Evolutionary conservation across 2,329 filamentous ascomycete species (phyloP), one percentile per base, ranked within the genome.

Genomic region (Hymenoscyphus fraxineus): DNA sequence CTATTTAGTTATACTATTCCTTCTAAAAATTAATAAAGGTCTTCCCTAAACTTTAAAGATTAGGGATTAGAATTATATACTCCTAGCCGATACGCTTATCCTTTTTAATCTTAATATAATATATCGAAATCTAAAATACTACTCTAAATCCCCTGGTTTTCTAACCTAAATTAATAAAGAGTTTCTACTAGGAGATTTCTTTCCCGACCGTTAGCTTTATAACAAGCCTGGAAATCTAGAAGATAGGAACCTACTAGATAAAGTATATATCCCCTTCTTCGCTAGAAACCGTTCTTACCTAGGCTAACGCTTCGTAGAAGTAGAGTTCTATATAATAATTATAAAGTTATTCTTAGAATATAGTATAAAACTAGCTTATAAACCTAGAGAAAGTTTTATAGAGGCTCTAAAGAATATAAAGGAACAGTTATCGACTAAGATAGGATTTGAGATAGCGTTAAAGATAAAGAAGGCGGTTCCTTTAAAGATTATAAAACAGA

Each of bases 111-210:
- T 82, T 0, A 77, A 85, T 2, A 81, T 81, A 6, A 80, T 80
- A 3, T 88, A 92, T 64, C 83, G 85, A 39, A 90, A 92, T 75
- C 89, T 89, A 5, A 84, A 83, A 41, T 88, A 88, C 76, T 95
- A 91, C 91, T 90, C 72, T 71, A 69, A 65, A 60, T 38, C 68
- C 72, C 74, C 80, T n/a, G n/a, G n/a, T n/a, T n/a, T n/a, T n/a
- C n/a, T n/a, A 62, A 70, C 78, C 76, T 67, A 71, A 80, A 32
- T 76, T 76, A 0, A 76, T 73, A 0, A 76, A 74, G 7, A n/a
- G 0, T 44, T n/a, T 1, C 41, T n/a, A n/a, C 41, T 44, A 1
- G 1, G 7, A 3, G 41, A 44, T 44, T 44, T 31, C 61, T 41
- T 5, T 16, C 55, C 31, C 59, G 62, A 40, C 54, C 65, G 4